Percentiles rank a stretch among this genome's conserved stretches.
These are phyloP conservation scores for Fraxinus angustifolia DNA, from an alignment of 305 asterid genomes.

Conservation along the genomic window DNA sequence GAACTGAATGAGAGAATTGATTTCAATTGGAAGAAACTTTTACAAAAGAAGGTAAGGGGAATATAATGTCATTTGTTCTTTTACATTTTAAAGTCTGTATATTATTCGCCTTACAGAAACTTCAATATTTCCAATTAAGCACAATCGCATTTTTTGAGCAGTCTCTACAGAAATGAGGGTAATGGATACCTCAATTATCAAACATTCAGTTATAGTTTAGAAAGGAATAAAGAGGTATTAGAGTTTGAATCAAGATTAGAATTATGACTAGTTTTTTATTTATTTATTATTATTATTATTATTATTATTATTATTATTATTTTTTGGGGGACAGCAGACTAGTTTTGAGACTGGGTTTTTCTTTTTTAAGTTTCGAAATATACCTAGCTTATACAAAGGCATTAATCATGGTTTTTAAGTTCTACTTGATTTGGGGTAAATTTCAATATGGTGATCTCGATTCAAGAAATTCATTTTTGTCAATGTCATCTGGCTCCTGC, in stretches of 20 bases:
- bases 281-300: too few relatives aligned
- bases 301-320: too few relatives aligned
- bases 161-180: not conserved
- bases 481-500: not conserved
- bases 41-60: constrained; percentile 73
- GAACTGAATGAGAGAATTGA: constrained; percentile 71
- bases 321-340: not conserved
- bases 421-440: not conserved
- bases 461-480: not conserved
- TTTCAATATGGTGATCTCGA: not conserved
- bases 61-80: constrained; percentile 1
- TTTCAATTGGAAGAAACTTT: constrained; percentile 94
- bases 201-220: not conserved
- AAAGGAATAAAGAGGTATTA: not conserved
- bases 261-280: not conserved
- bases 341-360: not conserved
- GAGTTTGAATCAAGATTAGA: not conserved
- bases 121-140: not conserved
- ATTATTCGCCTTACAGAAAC: not conserved
- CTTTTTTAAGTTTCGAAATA: not conserved
- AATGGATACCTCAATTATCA: not conserved
- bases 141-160: not conserved
- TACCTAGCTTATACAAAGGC: not conserved
- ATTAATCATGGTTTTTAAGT: not conserved
- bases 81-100: not conserved